These are phyloP conservation scores for Waitea zeae DNA, from an alignment of 1,284 basidiomycete genomes.

Conservation along the genomic window DNA sequence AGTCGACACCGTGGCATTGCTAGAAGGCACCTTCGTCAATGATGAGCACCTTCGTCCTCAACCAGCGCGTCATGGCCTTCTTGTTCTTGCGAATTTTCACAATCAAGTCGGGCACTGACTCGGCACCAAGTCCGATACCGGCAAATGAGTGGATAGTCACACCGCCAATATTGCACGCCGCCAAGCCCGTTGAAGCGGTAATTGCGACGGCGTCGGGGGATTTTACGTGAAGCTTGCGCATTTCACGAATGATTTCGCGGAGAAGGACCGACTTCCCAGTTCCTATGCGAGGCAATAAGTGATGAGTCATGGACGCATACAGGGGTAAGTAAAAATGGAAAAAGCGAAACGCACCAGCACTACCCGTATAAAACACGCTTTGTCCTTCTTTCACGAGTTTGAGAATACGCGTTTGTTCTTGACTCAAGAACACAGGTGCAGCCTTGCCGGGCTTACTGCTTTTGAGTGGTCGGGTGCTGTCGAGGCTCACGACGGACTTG, in stretches of 20 bases:
- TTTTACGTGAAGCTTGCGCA: conserved; percentile 29
- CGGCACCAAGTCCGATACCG: conserved; percentile 70
- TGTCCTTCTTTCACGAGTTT: conserved; percentile 53
- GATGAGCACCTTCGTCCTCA: conserved; percentile 60
- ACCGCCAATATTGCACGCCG: conserved; percentile 84
- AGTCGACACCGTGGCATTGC: conserved; percentile 1
- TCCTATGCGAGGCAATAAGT: conserved; percentile 24
- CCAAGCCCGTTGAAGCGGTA: conserved; percentile 85
- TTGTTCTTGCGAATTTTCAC: conserved; percentile 50
- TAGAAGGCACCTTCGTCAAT: conserved; percentile 71
- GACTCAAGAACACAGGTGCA: conserved; percentile 44
- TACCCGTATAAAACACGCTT: conserved; percentile 95
- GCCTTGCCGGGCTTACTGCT: too few species aligned
- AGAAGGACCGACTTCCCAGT: conserved; percentile 88
- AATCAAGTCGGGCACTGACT: conserved; percentile 34
- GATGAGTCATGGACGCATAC: not conserved
- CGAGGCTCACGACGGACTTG: conserved; percentile 8
- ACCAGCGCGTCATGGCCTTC: conserved; percentile 58
- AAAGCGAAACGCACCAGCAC: conserved; percentile 53
- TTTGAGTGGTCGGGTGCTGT: too few species aligned
- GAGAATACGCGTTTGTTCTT: conserved; percentile 74
- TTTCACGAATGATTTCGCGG: conserved; percentile 62
- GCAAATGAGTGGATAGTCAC: conserved; percentile 85
- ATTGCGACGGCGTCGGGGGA: conserved; percentile 53
- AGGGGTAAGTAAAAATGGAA: not conserved